Evolutionary conservation across 2,329 filamentous ascomycete genomes (phyloP).

Genomic region (Fusarium burgessii): DNA sequence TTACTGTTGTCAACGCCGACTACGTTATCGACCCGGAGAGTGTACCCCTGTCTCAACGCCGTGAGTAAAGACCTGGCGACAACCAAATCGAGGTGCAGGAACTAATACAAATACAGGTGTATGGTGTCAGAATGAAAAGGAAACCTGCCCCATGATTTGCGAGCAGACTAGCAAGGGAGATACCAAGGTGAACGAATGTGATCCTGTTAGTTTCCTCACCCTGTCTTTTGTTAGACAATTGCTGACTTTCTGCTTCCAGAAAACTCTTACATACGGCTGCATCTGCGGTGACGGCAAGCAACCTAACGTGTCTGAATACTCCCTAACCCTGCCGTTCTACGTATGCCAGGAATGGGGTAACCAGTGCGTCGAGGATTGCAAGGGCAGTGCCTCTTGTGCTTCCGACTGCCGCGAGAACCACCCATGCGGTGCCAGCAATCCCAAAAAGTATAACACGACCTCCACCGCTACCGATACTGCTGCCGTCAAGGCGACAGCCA

Average conservation of each 20-base stretch:
- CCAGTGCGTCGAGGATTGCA: constrained; percentile 73
- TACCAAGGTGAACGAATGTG: constrained; percentile 73
- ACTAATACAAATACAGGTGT: constrained; percentile 55
- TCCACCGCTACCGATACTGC: constrained; percentile 54
- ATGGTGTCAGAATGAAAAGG: constrained; percentile 75
- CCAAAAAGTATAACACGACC: constrained; percentile 69
- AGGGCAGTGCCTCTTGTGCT: constrained; percentile 67
- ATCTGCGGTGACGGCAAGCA: constrained; percentile 74
- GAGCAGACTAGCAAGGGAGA: constrained; percentile 66
- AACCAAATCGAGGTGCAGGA: not conserved
- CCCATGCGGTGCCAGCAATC: constrained; percentile 78
- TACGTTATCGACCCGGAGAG: constrained; percentile 72
- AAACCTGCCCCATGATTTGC: constrained; percentile 79
- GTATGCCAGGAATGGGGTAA: constrained; percentile 78
- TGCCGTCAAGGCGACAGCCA: constrained; percentile 55
- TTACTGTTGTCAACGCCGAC: constrained; percentile 65
- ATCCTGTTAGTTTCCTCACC: constrained; percentile 63
- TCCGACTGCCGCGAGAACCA: constrained; percentile 71
- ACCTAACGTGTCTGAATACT: constrained; percentile 82
- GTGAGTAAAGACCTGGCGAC: constrained; percentile 55
- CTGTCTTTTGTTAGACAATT: constrained; percentile 28
- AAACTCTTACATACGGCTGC: constrained; percentile 75
- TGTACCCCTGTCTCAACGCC: constrained; percentile 64
- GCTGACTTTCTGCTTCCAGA: constrained; percentile 51
- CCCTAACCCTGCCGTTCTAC: constrained; percentile 82